Evolutionary conservation across 2,329 filamentous ascomycete genomes (phyloP), one percentile per base, ranked within the genome.

Genomic region (Xylaria digitata): DNA sequence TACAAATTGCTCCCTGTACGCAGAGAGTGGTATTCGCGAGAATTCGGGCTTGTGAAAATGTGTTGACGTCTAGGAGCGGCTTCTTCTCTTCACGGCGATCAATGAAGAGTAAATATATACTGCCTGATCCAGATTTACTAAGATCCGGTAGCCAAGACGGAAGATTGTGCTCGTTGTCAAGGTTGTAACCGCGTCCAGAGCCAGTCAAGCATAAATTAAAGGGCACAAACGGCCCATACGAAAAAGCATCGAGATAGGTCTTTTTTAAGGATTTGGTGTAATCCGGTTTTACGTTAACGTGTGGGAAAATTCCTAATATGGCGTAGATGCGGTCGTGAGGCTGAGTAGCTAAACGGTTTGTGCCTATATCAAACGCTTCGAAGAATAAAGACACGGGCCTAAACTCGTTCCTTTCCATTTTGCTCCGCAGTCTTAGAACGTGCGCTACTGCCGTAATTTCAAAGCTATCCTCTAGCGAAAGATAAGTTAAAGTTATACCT

Each of bases 291-390:
- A 34, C 11, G 8, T 53, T 40, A 6, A 7, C 11, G 13, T 23
- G 0, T 5, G 52, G 34, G 11, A 42, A 1, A 7, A 54, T 26
- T 21, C 34, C 52, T 23, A 54, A 17, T 8, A 54, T 2, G 19
- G 19, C n/a, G 2, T 54, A 54, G 11, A 54, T 37, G 19, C 15
- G 42, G 19, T 54, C 52, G 34, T 54, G 52, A 42, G 34, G 52
- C 52, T 3, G 52, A 19, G 30, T 54, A 17, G 52, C 52, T 15
- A 19, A 42, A 17, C 34, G n/a, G 21, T 13, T 11, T 2, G 2
- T 0, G 34, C n/a, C 30, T 13, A 53, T 19, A 11, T 6, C 4
- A 32, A 7, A 40, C 21, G 50, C n/a, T n/a, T n/a, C 50, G 30
- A 6, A 34, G 32, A 34, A 34, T 3, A 34, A 6, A 34, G 32